These are phyloP conservation scores for Fusarium continuum DNA, from an alignment of 2,329 filamentous ascomycete species.

Conservation along the genomic window DNA sequence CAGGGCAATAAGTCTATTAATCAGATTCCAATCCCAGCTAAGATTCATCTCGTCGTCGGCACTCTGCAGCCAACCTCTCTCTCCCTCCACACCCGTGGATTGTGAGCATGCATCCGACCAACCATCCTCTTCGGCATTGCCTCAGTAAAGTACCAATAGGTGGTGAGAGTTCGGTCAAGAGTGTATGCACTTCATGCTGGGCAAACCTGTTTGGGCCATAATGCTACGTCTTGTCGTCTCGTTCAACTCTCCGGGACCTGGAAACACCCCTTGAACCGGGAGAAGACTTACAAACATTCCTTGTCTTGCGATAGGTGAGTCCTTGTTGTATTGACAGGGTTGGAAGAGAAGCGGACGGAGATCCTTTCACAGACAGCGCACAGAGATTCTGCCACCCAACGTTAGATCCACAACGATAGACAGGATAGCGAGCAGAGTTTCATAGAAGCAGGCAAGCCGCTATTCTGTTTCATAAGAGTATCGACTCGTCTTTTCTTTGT, in stretches of 20 bases:
- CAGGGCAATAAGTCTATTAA: background rate
- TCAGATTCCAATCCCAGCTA: background rate
- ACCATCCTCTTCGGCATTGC: slow-evolving; percentile 1
- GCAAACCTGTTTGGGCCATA: background rate
- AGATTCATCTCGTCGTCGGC: background rate
- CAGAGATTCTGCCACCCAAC: background rate
- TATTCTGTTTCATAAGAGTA: slow-evolving; percentile 6
- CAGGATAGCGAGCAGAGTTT: background rate
- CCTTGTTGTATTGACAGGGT: background rate
- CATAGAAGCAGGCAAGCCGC: background rate
- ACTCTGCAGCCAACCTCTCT: background rate
- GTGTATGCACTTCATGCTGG: background rate
- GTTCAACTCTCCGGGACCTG: slow-evolving; percentile 6
- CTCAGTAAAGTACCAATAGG: background rate
- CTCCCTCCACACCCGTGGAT: slow-evolving; percentile 9
- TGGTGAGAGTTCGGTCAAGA: background rate
- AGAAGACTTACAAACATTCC: background rate
- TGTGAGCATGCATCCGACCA: slow-evolving; percentile 15
- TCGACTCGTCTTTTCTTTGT: slow-evolving; percentile 19
- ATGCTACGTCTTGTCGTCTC: slow-evolving; percentile 18
- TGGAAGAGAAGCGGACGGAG: background rate
- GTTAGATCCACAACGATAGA: no score
- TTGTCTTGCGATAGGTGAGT: background rate
- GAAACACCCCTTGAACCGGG: background rate
- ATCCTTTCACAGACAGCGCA: background rate